phyloP scores from a whole-genome alignment of 2,329 filamentous ascomycete species.

The Colletotrichum destructivum region DNA sequence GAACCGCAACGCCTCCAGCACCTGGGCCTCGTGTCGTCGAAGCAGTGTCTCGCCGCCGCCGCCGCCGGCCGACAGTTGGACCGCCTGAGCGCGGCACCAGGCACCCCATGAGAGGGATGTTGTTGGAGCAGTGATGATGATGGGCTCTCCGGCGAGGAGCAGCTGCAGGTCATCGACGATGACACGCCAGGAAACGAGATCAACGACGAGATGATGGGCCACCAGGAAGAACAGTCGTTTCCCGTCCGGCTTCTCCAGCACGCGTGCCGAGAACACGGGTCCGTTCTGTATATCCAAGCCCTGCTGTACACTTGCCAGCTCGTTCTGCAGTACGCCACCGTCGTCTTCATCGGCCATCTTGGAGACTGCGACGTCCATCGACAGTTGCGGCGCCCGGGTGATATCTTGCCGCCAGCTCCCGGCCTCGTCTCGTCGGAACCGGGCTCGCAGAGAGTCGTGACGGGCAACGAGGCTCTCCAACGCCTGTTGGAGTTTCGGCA shows the following conservation, averaged over 20 bases:
- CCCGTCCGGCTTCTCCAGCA: neutral
- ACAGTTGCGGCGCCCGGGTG: too few species aligned
- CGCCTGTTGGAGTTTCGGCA: neutral
- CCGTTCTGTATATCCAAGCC: neutral
- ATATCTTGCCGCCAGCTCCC: neutral
- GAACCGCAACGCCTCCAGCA: neutral
- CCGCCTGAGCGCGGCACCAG: neutral
- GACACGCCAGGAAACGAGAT: slow-evolving; percentile 67
- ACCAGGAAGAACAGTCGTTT: slow-evolving; percentile 7
- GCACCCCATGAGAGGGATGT: neutral
- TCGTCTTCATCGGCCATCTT: too few species aligned
- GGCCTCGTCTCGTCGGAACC: neutral
- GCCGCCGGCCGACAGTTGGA: neutral
- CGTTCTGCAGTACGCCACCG: too few species aligned
- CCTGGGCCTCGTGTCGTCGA: too few species aligned
- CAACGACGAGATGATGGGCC: slow-evolving; percentile 48
- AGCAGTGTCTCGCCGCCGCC: neutral
- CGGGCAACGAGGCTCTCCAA: neutral
- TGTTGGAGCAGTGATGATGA: neutral
- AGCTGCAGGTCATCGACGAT: slow-evolving; percentile 39
- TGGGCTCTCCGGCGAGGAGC: neutral
- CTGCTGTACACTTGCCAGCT: neutral
- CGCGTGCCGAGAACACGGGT: neutral
- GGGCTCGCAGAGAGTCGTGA: neutral
- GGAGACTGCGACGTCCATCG: too few species aligned